phyloP scores from a whole-genome alignment of 163 green algal species.

The Chlorella variabilis region DNA sequence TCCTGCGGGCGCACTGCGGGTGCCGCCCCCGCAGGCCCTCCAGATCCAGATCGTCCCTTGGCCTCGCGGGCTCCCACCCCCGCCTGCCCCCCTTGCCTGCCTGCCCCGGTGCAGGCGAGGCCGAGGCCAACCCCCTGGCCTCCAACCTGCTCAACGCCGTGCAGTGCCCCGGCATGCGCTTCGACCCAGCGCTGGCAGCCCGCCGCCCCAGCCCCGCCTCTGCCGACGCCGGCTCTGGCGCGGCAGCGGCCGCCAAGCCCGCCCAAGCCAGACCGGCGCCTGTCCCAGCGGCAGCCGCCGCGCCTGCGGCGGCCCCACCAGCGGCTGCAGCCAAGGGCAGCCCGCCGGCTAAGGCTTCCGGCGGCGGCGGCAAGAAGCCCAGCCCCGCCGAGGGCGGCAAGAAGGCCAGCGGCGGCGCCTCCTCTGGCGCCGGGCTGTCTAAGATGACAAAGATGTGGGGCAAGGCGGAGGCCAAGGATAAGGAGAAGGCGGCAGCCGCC shows the following conservation, averaged over 20 bases:
- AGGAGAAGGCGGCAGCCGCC: slow-evolving; percentile 17
- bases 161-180: slow-evolving; percentile 30
- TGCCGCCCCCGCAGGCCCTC: no score
- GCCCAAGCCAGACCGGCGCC: not conserved
- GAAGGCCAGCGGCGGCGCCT: slow-evolving; percentile 10
- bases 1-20: no score
- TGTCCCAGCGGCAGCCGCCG: not conserved
- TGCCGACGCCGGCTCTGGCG: not conserved
- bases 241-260: not conserved
- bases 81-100: no score
- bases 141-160: slow-evolving; percentile 29
- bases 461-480: slow-evolving; percentile 28
- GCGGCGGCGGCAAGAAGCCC: not conserved
- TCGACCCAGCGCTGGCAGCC: slow-evolving; percentile 9
- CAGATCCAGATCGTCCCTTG: no score
- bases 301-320: not conserved
- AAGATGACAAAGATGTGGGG: slow-evolving; percentile 22
- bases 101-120: slow-evolving; percentile 21
- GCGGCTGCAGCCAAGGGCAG: not conserved
- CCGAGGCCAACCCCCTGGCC: slow-evolving; percentile 26
- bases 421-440: no score
- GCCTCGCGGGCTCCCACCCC: no score
- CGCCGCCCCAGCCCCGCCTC: not conserved
- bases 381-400: not conserved
- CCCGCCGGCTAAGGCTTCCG: not conserved